Evolutionary conservation across 768 basidiomycete genomes (phyloP).

Genomic region (Pulveroboletus sp.): DNA sequence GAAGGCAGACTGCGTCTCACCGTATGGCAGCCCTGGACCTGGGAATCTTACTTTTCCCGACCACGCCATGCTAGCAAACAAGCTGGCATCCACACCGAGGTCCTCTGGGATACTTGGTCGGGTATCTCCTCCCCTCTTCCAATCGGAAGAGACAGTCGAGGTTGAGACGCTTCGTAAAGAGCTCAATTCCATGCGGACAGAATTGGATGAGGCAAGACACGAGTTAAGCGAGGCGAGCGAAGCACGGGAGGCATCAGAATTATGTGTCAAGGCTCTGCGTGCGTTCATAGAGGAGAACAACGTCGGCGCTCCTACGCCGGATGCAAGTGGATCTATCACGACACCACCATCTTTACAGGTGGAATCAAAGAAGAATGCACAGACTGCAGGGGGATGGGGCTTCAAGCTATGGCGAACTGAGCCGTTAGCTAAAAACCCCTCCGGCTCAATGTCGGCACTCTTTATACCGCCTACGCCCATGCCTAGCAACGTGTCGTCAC

Average conservation of each 20-base stretch:
- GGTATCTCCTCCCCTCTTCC: slow-evolving; percentile 40
- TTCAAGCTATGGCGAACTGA: slow-evolving; percentile 66
- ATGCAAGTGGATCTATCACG: slow-evolving; percentile 12
- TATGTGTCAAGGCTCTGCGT: slow-evolving; percentile 75
- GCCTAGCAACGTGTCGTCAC: slow-evolving; percentile 19
- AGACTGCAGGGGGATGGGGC: slow-evolving; percentile 48
- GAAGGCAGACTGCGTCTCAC: slow-evolving; percentile 31
- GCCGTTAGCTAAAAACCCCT: slow-evolving; percentile 25
- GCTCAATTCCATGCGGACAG: slow-evolving; percentile 47
- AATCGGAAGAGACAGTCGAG: slow-evolving; percentile 36
- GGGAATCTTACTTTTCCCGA: slow-evolving; percentile 35
- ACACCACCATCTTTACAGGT: slow-evolving; percentile 19
- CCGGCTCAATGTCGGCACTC: slow-evolving; percentile 28
- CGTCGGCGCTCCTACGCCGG: slow-evolving; percentile 39
- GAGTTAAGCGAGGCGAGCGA: slow-evolving; percentile 77
- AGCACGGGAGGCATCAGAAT: slow-evolving; percentile 82
- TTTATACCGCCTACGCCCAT: slow-evolving; percentile 17
- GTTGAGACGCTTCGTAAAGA: slow-evolving; percentile 59
- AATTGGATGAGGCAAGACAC: slow-evolving; percentile 58
- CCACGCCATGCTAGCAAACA: slow-evolving; percentile 14
- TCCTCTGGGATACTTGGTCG: slow-evolving; percentile 53
- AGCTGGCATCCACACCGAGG: slow-evolving; percentile 25
- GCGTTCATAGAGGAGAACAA: slow-evolving; percentile 77
- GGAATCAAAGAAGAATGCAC: slow-evolving; percentile 31
- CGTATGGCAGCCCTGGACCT: slow-evolving; percentile 31